Evolutionary conservation across 2,329 filamentous ascomycete genomes (phyloP), one percentile per base, ranked within the genome.

Genomic region (Monilinia laxa): DNA sequence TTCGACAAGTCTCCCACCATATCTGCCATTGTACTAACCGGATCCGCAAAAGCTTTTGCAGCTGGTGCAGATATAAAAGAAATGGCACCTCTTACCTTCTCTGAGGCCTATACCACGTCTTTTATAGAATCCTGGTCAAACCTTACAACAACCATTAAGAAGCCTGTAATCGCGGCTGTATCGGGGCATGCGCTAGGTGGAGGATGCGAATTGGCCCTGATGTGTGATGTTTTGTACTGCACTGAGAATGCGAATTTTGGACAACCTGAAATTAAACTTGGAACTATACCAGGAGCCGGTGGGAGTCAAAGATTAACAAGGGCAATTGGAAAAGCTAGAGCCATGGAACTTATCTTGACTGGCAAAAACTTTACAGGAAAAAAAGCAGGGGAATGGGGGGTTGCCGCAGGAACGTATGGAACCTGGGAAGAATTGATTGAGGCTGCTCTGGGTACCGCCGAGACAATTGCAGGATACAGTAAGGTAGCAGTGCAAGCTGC

Each of bases 31-130:
- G 80, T 99, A 68, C 83, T 99, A 67, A 97, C 95, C 0, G 95
- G 95, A 65, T 96, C 90, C 56, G 84, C 92, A 71, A 92, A 90
- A 79, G 93, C 94, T 53, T 99, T 97, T 76, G 94, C 94, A 40
- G 94, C 95, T 55, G 95, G 95, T 62, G 95, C 95, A 69, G 95
- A 99, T 79, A 99, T 99, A 82, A 98, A 98, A 80, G 95, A 99
- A 80, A 99, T 99, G 95, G 91, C 92, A 40, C 89, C 92, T 68
- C 87, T 97, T 51, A 93, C 89, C 65, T 99, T 99, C 80, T 86
- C 91, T 70, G 83, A 89, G 71, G 94, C 95, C 51, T 98, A 97
- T 81, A 90, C 87, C 58, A 87, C 83, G 72, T 92, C 96, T 76
- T 99, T 99, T 79, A 98, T 99, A 79, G 93, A 97, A 77, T 88